phyloP scores from a whole-genome alignment of 2,329 filamentous ascomycete genomes.

The Aspergillus sp. region DNA sequence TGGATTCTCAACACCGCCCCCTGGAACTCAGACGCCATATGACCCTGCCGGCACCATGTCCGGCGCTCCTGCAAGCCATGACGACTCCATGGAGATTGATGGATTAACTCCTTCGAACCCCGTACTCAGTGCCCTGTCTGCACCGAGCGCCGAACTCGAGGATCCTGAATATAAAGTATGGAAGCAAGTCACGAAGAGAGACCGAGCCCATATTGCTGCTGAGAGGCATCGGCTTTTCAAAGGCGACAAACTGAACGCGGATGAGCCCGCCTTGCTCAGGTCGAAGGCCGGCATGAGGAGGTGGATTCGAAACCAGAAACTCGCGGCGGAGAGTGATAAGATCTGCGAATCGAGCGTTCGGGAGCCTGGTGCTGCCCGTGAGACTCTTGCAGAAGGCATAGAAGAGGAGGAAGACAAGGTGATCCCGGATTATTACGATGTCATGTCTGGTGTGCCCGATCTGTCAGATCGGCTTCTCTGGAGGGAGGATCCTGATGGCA shows the following conservation, averaged over 20 bases:
- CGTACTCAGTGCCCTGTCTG: conserved; percentile 56
- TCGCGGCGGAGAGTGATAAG: conserved; percentile 45
- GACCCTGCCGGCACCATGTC: conserved; percentile 59
- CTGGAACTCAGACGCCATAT: conserved; percentile 66
- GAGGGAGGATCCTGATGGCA: conserved; percentile 80
- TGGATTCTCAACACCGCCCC: conserved; percentile 75
- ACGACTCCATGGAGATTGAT: conserved; percentile 81
- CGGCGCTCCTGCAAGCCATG: conserved; percentile 55
- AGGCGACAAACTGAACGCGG: conserved; percentile 70
- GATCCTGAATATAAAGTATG: conserved; percentile 90
- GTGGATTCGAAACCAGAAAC: conserved; percentile 70
- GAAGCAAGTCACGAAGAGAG: conserved; percentile 98
- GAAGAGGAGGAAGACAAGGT: conserved; percentile 76
- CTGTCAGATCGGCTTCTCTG: conserved; percentile 69
- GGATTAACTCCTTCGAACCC: conserved; percentile 57
- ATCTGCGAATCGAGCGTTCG: conserved; percentile 37
- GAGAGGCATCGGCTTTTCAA: conserved; percentile 81
- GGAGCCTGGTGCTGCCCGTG: conserved; percentile 46
- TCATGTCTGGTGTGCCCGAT: conserved; percentile 76
- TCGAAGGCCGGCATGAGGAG: conserved; percentile 83
- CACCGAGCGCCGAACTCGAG: conserved; percentile 73
- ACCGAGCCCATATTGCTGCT: conserved; percentile 75
- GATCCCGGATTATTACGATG: conserved; percentile 90
- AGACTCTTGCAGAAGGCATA: conserved; percentile 90
- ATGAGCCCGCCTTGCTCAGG: conserved; percentile 78